Evolutionary conservation across 192 early-diverging fungal species (phyloP).

Genomic region (Geranomyces michiganensis): DNA sequence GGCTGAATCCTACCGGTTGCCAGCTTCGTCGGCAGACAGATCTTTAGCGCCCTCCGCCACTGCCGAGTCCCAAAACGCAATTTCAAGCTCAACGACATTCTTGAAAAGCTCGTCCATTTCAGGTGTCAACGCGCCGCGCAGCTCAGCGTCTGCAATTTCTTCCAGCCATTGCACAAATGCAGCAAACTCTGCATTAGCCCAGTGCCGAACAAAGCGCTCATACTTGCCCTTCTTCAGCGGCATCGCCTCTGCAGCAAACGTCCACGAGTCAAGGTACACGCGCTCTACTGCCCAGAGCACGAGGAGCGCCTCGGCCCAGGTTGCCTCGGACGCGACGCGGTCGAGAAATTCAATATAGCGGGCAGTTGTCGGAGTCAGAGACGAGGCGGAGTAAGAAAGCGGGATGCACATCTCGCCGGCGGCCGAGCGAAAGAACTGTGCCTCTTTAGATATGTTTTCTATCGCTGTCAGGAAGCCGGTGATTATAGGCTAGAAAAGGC

Average conservation of each 20-base stretch:
- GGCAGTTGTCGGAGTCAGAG: neutral
- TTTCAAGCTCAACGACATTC: slow-evolving; percentile 28
- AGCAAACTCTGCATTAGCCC: slow-evolving; percentile 36
- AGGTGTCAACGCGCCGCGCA: neutral
- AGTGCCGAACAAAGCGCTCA: slow-evolving; percentile 26
- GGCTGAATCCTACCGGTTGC: no score
- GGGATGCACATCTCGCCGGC: slow-evolving; percentile 12
- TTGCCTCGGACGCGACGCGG: neutral
- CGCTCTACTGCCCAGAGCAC: slow-evolving; percentile 30
- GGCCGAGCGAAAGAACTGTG: slow-evolving; percentile 27
- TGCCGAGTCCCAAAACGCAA: slow-evolving; percentile 30
- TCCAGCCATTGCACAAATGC: slow-evolving; percentile 35
- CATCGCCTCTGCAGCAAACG: slow-evolving; percentile 22
- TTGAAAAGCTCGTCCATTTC: slow-evolving; percentile 21
- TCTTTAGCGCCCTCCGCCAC: no score
- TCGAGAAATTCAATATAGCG: slow-evolving; percentile 20
- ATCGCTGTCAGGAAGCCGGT: slow-evolving; percentile 21
- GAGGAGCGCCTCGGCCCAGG: slow-evolving; percentile 24
- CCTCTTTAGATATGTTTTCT: slow-evolving; percentile 17
- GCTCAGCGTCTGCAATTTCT: slow-evolving; percentile 18
- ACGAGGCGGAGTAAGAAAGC: slow-evolving; percentile 14
- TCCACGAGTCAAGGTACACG: slow-evolving; percentile 36
- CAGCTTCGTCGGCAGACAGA: no score
- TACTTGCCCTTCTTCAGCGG: slow-evolving; percentile 32
- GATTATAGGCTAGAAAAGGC: neutral